A percentile compares a stretch with the other conserved stretches of the same genome.
Conservation (phyloP, 441 rosid genomes). For the California macrophylla region DNA sequence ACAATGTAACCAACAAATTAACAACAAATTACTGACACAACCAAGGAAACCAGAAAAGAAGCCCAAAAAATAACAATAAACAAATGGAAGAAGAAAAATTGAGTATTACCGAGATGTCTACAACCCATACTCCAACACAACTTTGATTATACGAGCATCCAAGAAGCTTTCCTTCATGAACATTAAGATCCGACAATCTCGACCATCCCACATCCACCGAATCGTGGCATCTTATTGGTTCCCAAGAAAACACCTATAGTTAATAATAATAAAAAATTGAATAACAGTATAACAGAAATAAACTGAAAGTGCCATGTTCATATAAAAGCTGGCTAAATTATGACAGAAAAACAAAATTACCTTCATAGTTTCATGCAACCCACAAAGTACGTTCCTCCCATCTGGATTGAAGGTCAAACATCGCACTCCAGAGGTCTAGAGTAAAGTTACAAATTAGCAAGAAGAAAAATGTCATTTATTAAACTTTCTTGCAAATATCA, state of each 20-base stretch:
- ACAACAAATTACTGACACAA: constrained; percentile 10
- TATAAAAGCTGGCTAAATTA: constrained; percentile 7
- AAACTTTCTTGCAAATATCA: background rate
- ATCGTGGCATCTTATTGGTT: constrained; percentile 84
- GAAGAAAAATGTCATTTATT: constrained; percentile 16
- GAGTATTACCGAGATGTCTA: constrained; percentile 71
- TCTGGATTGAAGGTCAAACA: constrained; percentile 90
- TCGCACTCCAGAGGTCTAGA: constrained; percentile 78
- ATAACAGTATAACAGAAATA: constrained; percentile 8
- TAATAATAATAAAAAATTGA: constrained; percentile 15
- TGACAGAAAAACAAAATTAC: constrained; percentile 29
- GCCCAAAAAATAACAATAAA: constrained; percentile 12
- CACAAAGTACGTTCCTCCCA: constrained; percentile 92
- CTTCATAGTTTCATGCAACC: constrained; percentile 87
- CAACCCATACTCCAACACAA: constrained; percentile 99
- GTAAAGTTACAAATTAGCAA: constrained; percentile 1
- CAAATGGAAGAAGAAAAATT: constrained; percentile 17
- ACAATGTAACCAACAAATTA: constrained; percentile 17
- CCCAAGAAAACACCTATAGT: constrained; percentile 89
- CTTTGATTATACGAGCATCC: constrained; percentile 97
- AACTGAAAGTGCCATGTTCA: constrained; percentile 5
- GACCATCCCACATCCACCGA: constrained; percentile 98
- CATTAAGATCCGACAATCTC: constrained; percentile 79
- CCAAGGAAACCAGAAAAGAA: constrained; percentile 13
- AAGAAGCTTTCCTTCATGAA: constrained; percentile 95